Percentiles rank a stretch among this genome's conserved stretches.
phyloP scores from a whole-genome alignment of 176 grass and related monocot species.

The Typha latifolia region DNA sequence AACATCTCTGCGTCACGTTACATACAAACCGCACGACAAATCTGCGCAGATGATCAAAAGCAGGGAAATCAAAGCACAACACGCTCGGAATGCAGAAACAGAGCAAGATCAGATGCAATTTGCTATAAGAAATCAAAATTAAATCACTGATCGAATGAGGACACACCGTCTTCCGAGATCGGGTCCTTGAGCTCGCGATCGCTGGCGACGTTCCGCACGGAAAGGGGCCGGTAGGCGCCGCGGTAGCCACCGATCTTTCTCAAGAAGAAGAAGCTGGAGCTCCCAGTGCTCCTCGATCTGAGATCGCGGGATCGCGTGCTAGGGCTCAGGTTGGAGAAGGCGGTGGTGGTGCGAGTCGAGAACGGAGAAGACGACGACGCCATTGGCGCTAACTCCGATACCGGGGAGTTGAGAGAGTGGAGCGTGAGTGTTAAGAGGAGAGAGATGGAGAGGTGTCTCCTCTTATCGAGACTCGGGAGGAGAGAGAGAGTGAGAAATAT shows the following conservation, averaged over 20 bases:
- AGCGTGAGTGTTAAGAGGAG: not conserved
- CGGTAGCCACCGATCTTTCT: not conserved
- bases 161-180: not conserved
- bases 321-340: not conserved
- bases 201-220: slow-evolving; percentile 9
- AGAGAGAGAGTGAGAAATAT: too few relatives aligned
- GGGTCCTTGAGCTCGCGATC: slow-evolving; percentile 13
- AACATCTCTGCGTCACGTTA: too few relatives aligned
- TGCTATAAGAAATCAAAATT: not conserved
- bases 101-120: not conserved
- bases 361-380: slow-evolving; percentile 5
- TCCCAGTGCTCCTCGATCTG: not conserved
- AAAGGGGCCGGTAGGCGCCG: not conserved
- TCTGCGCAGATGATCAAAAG: too few relatives aligned
- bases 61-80: too few relatives aligned
- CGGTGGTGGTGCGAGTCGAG: not conserved
- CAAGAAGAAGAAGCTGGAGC: not conserved
- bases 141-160: too few relatives aligned
- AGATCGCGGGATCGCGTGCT: not conserved
- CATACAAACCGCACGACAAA: too few relatives aligned
- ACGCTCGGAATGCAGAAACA: not conserved
- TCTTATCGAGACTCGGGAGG: not conserved
- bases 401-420: not conserved
- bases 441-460: not conserved
- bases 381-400: not conserved